phyloP scores from a whole-genome alignment of 73 alveolate genomes.

The Durusdinium trenchii region DNA sequence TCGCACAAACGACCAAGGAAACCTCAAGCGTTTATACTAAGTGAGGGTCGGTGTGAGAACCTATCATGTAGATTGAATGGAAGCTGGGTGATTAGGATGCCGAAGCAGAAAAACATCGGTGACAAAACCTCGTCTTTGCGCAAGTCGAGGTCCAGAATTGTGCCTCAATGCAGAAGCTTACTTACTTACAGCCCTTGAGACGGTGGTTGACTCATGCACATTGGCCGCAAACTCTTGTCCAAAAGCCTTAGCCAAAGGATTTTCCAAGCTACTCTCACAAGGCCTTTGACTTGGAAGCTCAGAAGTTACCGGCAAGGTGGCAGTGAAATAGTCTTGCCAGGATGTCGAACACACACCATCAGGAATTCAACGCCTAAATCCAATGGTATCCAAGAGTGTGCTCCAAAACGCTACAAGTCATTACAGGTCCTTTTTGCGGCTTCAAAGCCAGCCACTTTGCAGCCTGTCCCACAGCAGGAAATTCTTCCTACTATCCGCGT shows the following conservation, averaged over 20 bases:
- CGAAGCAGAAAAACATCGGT: no score
- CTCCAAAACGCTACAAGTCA: not conserved
- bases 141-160: constrained; percentile 68
- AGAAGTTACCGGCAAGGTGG: no score
- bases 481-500: constrained; percentile 29
- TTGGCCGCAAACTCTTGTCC: not conserved
- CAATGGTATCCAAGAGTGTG: not conserved
- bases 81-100: no score
- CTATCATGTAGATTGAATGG: no score
- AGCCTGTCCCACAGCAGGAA: constrained; percentile 65
- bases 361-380: not conserved
- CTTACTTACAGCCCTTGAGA: no score
- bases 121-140: constrained; percentile 92
- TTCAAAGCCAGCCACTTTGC: constrained; percentile 44
- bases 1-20: no score
- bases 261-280: not conserved
- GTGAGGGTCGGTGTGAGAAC: no score
- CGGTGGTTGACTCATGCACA: no score
- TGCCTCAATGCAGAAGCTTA: constrained; percentile 18
- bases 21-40: no score
- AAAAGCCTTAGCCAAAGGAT: not conserved
- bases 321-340: not conserved
- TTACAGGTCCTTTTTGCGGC: constrained; percentile 25
- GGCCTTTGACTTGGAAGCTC: not conserved
- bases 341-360: no score